phyloP scores from a whole-genome alignment of 2,329 filamentous ascomycete genomes.

The Aspergillus sp. region DNA sequence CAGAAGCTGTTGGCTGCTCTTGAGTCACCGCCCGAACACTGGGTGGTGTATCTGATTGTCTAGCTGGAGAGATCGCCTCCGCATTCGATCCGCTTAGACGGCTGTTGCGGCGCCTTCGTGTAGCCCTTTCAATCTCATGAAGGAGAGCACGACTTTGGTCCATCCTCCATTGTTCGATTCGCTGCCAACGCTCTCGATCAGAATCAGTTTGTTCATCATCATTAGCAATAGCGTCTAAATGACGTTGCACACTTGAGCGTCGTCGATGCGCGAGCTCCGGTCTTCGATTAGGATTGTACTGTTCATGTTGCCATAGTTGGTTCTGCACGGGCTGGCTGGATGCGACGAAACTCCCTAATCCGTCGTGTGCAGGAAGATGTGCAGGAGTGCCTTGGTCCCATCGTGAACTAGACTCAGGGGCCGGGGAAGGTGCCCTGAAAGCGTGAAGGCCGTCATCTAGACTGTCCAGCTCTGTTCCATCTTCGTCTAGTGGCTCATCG shows the following conservation, averaged over 20 bases:
- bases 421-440: constrained; percentile 66
- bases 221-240: constrained; percentile 57
- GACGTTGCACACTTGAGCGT: constrained; percentile 58
- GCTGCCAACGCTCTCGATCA: constrained; percentile 72
- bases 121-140: constrained; percentile 87
- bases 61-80: constrained; percentile 14
- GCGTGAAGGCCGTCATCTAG: constrained; percentile 89
- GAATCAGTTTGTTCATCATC: constrained; percentile 58
- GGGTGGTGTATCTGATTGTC: constrained; percentile 17
- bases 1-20: constrained; percentile 45
- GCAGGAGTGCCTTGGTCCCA: constrained; percentile 61
- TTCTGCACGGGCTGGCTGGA: constrained; percentile 69
- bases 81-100: constrained; percentile 25
- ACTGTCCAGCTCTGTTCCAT: constrained; percentile 80
- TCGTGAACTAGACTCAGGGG: constrained; percentile 41
- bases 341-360: constrained; percentile 78
- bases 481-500: constrained; percentile 58
- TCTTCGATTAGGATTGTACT: constrained; percentile 71
- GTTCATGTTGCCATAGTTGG: constrained; percentile 85
- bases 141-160: constrained; percentile 85
- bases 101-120: constrained; percentile 59
- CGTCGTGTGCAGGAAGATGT: constrained; percentile 88
- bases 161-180: constrained; percentile 88
- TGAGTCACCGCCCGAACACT: constrained; percentile 53
- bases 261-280: constrained; percentile 47